phyloP scores from a whole-genome alignment of 2,329 filamentous ascomycete species.

The Beauveria brongniartii region DNA sequence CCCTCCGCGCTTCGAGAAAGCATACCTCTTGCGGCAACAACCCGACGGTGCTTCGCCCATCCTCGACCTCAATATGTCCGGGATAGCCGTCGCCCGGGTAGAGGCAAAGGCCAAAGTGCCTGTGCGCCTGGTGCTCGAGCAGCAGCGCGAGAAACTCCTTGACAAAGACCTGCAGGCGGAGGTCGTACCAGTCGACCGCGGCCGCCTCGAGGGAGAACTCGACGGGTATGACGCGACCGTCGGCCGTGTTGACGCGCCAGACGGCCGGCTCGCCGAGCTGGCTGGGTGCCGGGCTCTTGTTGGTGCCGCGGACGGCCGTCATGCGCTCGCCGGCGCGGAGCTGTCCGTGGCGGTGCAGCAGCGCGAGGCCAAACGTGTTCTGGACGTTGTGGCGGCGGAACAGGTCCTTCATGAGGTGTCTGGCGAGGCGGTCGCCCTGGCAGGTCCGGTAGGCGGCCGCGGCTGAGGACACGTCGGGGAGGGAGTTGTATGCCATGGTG shows the following conservation, averaged over 20 bases:
- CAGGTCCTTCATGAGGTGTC: background rate
- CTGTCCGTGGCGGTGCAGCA: conserved; percentile 2
- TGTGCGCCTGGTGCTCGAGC: background rate
- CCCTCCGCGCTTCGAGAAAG: background rate
- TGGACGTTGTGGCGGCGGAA: conserved; percentile 7
- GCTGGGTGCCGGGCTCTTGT: background rate
- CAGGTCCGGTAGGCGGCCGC: background rate
- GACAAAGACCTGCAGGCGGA: background rate
- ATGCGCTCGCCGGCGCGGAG: conserved; percentile 4
- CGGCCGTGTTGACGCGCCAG: conserved; percentile 1
- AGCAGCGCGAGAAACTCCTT: background rate
- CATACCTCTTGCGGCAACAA: conserved; percentile 2
- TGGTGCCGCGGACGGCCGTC: background rate
- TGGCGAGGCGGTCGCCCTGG: background rate
- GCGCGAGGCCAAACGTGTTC: background rate
- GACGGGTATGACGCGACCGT: conserved; percentile 7
- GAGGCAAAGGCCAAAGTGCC: background rate
- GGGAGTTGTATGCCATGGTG: background rate
- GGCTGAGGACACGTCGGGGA: background rate
- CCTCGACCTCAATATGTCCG: background rate
- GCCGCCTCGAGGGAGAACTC: conserved; percentile 1
- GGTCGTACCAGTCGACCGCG: background rate
- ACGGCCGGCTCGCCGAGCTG: background rate
- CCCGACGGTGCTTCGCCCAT: background rate
- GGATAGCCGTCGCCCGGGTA: conserved; percentile 8